These are phyloP conservation scores for Carex cristatella DNA, from an alignment of 176 grass and related monocot species.

Conservation along the genomic window DNA sequence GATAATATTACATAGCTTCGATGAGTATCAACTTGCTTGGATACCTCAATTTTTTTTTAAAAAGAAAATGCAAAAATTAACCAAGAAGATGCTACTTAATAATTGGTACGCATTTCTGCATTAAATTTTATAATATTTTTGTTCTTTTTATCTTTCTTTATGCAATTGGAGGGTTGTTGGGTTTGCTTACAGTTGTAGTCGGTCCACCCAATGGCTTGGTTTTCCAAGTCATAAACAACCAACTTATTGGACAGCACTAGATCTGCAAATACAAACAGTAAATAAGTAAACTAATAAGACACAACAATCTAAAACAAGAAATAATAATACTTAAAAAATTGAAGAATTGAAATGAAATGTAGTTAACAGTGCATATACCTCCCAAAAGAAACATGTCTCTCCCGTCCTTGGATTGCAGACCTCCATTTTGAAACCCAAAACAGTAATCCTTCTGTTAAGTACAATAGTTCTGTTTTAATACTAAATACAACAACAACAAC, in stretches of 20 bases:
- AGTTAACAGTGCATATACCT: slow-evolving; percentile 40
- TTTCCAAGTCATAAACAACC: slow-evolving; percentile 92
- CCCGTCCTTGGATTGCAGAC: slow-evolving; percentile 78
- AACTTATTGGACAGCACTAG: slow-evolving; percentile 85
- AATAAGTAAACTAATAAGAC: not conserved
- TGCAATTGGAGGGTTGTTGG: not conserved
- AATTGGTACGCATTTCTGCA: not conserved
- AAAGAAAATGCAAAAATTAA: not conserved
- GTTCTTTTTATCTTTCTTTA: not conserved
- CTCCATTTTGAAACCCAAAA: slow-evolving; percentile 79
- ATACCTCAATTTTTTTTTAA: not conserved
- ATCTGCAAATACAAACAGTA: slow-evolving; percentile 47
- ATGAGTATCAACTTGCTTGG: not conserved
- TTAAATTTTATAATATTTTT: not conserved
- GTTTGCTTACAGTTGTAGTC: slow-evolving; percentile 86
- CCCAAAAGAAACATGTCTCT: slow-evolving; percentile 94
- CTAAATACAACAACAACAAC: too few relatives aligned
- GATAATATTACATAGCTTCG: not conserved
- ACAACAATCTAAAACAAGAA: not conserved
- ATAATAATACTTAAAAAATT: slow-evolving; percentile 5
- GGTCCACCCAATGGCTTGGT: slow-evolving; percentile 83
- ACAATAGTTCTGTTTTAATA: slow-evolving; percentile 38
- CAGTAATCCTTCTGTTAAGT: slow-evolving; percentile 39
- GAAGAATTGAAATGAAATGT: slow-evolving; percentile 16
- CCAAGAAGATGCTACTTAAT: not conserved